A percentile compares a stretch with the other conserved stretches of the same genome.
These are phyloP conservation scores for Cardamine occulta DNA, from an alignment of 345 rosid species.

Conservation along the genomic window DNA sequence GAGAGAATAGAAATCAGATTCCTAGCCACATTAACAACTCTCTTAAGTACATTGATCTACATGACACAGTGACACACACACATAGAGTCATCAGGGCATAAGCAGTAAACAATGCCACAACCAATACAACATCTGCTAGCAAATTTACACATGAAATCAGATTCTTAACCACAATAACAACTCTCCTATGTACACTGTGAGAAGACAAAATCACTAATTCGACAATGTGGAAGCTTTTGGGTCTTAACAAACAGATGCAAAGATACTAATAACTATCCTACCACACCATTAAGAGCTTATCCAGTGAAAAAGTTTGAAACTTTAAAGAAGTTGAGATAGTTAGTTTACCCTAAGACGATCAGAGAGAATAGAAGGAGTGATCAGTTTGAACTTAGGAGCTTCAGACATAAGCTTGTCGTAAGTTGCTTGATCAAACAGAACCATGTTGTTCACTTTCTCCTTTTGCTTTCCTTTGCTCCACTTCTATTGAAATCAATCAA, in stretches of 20 bases:
- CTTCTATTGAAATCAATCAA: conserved; percentile 38
- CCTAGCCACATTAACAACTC: no score
- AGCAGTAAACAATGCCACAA: no score
- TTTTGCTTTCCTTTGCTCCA: conserved; percentile 67
- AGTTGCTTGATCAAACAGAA: conserved; percentile 54
- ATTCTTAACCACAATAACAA: no score
- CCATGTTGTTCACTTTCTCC: conserved; percentile 69
- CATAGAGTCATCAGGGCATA: no score
- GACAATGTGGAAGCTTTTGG: no score
- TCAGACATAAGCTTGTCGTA: conserved; percentile 55
- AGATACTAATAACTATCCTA: background rate
- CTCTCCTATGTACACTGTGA: no score
- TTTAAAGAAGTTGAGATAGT: background rate
- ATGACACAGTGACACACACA: background rate
- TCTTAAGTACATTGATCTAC: conserved; percentile 43
- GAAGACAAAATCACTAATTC: background rate
- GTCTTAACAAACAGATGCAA: background rate
- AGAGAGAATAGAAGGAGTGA: conserved; percentile 54
- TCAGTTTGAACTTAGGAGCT: conserved; percentile 54
- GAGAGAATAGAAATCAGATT: no score
- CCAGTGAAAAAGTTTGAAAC: background rate
- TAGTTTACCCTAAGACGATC: conserved; percentile 47
- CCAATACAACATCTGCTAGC: no score
- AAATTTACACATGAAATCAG: no score
- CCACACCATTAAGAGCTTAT: background rate